Conservation (phyloP, 2,329 filamentous ascomycete genomes). For the Pseudocercospora crystallina region DNA sequence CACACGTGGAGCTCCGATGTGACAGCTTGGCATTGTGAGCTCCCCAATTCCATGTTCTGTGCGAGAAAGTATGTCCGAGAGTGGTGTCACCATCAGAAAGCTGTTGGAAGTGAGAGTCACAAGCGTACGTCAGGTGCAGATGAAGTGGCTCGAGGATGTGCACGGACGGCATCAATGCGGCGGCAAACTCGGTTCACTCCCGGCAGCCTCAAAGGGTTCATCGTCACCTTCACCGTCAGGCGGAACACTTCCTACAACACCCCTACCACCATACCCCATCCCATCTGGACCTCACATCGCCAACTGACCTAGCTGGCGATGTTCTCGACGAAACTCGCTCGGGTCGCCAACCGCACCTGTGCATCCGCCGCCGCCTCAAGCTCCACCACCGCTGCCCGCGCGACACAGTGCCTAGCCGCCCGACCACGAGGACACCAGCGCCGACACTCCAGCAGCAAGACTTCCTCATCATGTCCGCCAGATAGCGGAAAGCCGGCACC, state of each 20-base stretch:
- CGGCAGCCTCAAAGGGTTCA: not conserved
- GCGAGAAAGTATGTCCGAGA: no score
- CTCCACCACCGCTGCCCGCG: slow-evolving; percentile 30
- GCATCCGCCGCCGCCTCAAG: slow-evolving; percentile 20
- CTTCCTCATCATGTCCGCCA: slow-evolving; percentile 45
- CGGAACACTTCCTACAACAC: not conserved
- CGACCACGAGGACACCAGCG: slow-evolving; percentile 46
- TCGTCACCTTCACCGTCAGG: not conserved
- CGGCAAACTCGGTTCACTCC: no score
- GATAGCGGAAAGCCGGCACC: slow-evolving; percentile 34
- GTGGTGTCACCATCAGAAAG: no score
- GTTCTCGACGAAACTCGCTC: slow-evolving; percentile 35
- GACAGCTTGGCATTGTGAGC: no score
- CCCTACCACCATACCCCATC: not conserved
- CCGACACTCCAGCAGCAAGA: slow-evolving; percentile 52
- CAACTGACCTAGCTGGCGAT: slow-evolving; percentile 16
- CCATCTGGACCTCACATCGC: not conserved
- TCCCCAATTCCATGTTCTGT: no score
- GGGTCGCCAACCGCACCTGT: slow-evolving; percentile 32
- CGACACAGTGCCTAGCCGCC: slow-evolving; percentile 35
- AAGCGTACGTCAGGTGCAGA: no score
- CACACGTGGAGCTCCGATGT: no score
- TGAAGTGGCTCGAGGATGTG: no score
- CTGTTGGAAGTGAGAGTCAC: no score
- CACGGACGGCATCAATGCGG: no score